phyloP scores from a whole-genome alignment of 495 filamentous ascomycete species.

The Daldinia bambusicola region DNA sequence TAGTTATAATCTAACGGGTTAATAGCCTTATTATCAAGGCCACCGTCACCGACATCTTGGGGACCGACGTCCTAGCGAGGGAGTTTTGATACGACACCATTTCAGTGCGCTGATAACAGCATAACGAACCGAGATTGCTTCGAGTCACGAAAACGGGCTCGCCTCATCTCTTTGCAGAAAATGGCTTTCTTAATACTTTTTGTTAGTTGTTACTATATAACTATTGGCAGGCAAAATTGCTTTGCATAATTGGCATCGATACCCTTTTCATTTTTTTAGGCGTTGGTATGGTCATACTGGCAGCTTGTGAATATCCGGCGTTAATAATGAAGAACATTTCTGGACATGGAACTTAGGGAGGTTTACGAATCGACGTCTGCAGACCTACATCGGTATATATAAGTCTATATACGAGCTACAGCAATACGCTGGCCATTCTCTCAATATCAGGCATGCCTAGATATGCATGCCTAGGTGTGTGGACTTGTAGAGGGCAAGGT shows the following conservation, averaged over 20 bases:
- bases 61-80: background rate
- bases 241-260: conserved; percentile 35
- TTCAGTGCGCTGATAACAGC: conserved; percentile 17
- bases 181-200: background rate
- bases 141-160: background rate
- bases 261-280: conserved; percentile 28
- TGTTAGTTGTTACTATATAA: background rate
- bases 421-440: background rate
- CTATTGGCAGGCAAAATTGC: conserved; percentile 1
- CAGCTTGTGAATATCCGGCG: background rate
- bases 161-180: background rate
- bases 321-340: background rate
- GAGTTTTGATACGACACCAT: conserved; percentile 12
- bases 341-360: background rate
- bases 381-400: background rate
- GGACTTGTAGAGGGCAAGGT: background rate
- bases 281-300: conserved; percentile 9
- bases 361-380: background rate
- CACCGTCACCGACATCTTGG: conserved; percentile 7
- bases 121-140: background rate
- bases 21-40: conserved; percentile 2
- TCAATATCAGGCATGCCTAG: background rate
- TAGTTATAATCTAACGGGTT: conserved; percentile 10
- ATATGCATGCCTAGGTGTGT: background rate
- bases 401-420: background rate